Evolutionary conservation across 2,329 filamentous ascomycete species (phyloP).

Genomic region (Calycina marina): DNA sequence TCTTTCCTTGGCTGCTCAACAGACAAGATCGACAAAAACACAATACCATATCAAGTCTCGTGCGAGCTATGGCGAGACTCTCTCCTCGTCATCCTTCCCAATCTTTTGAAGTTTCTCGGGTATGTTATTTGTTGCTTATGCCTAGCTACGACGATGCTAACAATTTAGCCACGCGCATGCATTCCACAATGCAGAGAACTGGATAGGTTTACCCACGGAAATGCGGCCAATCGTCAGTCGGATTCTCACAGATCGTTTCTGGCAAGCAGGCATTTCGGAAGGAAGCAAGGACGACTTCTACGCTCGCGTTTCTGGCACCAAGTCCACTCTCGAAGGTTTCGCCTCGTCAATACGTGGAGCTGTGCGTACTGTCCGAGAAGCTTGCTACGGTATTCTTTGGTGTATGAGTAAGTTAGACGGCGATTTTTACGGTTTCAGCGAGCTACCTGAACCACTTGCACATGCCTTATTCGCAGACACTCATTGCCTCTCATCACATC

Average conservation of each 20-base stretch:
- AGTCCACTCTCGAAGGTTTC: conserved; percentile 79
- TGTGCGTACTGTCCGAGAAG: conserved; percentile 79
- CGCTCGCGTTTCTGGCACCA: conserved; percentile 76
- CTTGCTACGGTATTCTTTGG: conserved; percentile 86
- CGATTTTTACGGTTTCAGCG: conserved; percentile 80
- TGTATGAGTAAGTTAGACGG: conserved; percentile 79
- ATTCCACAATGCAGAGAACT: conserved; percentile 76
- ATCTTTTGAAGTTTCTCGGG: conserved; percentile 67
- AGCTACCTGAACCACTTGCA: conserved; percentile 70
- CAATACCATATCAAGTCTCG: conserved; percentile 59
- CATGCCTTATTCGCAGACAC: conserved; percentile 75
- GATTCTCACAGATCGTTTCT: conserved; percentile 88
- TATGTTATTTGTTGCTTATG: conserved; percentile 22
- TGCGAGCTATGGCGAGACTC: conserved; percentile 73
- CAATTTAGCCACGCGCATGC: conserved; percentile 60
- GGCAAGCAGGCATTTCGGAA: conserved; percentile 93
- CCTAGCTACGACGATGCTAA: not conserved
- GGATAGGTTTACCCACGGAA: conserved; percentile 61
- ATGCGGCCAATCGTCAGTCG: conserved; percentile 65
- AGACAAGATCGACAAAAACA: conserved; percentile 67
- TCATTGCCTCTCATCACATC: conserved; percentile 73
- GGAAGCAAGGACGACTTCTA: conserved; percentile 97
- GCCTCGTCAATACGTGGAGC: conserved; percentile 85
- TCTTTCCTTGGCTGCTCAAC: conserved; percentile 86
- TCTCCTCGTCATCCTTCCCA: conserved; percentile 71